Evolutionary conservation across 2,329 filamentous ascomycete genomes (phyloP).

Genomic region (Chrysoporthe puriensis): DNA sequence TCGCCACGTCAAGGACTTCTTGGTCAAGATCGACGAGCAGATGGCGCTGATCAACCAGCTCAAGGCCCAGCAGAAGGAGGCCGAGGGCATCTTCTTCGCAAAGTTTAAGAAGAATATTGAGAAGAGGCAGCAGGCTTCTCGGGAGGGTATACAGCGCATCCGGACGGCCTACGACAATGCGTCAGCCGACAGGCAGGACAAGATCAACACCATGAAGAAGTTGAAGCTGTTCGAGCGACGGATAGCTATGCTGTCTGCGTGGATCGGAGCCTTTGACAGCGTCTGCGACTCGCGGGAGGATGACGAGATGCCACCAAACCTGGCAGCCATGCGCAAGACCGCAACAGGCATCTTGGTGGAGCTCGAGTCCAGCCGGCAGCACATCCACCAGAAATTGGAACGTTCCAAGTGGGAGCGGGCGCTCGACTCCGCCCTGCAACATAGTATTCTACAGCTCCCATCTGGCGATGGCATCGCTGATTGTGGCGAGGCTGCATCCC

Average conservation of each 20-base stretch:
- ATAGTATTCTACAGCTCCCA: constrained; percentile 78
- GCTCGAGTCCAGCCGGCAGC: constrained; percentile 85
- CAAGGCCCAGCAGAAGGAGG: constrained; percentile 88
- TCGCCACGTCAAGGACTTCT: constrained; percentile 96
- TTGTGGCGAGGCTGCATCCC: constrained; percentile 67
- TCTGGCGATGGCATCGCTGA: constrained; percentile 69
- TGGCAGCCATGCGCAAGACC: constrained; percentile 80
- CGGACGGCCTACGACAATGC: constrained; percentile 85
- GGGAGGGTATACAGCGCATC: constrained; percentile 80
- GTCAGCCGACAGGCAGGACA: constrained; percentile 75
- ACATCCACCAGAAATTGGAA: constrained; percentile 82
- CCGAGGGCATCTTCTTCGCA: constrained; percentile 76
- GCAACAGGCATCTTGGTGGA: constrained; percentile 88
- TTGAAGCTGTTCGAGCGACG: constrained; percentile 81
- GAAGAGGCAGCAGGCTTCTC: constrained; percentile 75
- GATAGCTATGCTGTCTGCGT: constrained; percentile 83
- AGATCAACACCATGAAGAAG: constrained; percentile 78
- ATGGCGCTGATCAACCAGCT: constrained; percentile 96
- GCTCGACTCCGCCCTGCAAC: constrained; percentile 84
- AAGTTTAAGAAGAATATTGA: constrained; percentile 92
- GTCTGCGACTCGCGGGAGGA: constrained; percentile 74
- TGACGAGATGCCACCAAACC: constrained; percentile 69
- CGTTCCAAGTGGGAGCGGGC: constrained; percentile 85
- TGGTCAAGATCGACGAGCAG: constrained; percentile 99
- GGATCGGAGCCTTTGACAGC: constrained; percentile 89